phyloP scores from a whole-genome alignment of 768 basidiomycete genomes.

The Chalciporus piperatus region DNA sequence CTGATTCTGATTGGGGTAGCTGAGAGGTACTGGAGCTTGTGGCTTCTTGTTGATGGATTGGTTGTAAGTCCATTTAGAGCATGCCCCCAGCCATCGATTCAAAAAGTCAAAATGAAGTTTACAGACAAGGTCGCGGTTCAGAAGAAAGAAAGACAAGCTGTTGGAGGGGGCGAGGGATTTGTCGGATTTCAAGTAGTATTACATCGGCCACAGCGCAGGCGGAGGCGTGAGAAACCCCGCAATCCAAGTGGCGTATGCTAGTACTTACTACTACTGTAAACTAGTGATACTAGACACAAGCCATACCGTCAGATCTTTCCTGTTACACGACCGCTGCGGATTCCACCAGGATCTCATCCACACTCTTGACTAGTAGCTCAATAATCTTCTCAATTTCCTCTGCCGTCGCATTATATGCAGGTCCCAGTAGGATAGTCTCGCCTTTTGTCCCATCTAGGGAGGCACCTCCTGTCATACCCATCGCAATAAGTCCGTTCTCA shows the following conservation, averaged over 20 bases:
- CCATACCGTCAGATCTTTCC: background rate
- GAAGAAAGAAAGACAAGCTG: constrained; percentile 28
- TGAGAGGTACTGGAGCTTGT: constrained; percentile 53
- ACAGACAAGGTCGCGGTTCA: constrained; percentile 24
- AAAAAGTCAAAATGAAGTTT: constrained; percentile 15
- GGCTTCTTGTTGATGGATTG: constrained; percentile 67
- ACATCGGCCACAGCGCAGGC: constrained; percentile 19
- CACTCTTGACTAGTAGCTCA: constrained; percentile 58
- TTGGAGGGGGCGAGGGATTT: constrained; percentile 23
- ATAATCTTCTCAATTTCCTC: constrained; percentile 71
- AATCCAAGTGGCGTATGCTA: constrained; percentile 5
- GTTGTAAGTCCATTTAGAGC: constrained; percentile 91
- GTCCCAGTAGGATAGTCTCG: constrained; percentile 70
- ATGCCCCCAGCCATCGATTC: constrained; percentile 85
- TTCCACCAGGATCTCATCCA: constrained; percentile 59
- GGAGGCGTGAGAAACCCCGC: constrained; percentile 31
- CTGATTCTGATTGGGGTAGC: constrained; percentile 40
- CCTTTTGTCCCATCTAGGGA: constrained; percentile 70
- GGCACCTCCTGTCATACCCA: constrained; percentile 72
- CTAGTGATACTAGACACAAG: too few species aligned
- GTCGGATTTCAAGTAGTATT: constrained; percentile 23
- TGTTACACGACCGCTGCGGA: constrained; percentile 12
- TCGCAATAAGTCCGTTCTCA: constrained; percentile 63
- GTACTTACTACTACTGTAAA: background rate
- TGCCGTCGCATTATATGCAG: constrained; percentile 74